Percentiles rank a stretch among this genome's conserved stretches.
These are phyloP conservation scores for Solanum acaule DNA, from an alignment of 257 asterid genomes.

Conservation along the genomic window DNA sequence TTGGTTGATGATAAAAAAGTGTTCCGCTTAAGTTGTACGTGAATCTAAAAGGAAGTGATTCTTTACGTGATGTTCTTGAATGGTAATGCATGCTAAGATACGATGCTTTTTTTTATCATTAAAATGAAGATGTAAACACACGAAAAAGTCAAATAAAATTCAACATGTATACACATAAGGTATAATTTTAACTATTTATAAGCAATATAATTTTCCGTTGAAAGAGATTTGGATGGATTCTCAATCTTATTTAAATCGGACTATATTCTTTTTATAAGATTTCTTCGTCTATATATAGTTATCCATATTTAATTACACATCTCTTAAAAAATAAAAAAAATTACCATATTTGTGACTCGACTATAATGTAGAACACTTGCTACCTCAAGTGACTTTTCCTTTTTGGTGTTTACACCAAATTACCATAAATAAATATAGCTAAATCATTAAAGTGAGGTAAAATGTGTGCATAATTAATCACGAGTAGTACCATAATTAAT, in stretches of 20 bases:
- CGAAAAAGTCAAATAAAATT: too few species aligned
- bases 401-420: background rate
- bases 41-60: background rate
- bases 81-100: background rate
- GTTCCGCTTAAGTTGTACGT: background rate
- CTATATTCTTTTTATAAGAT: too few species aligned
- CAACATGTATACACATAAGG: too few species aligned
- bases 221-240: too few species aligned
- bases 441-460: background rate
- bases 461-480: background rate
- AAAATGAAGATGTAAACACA: background rate
- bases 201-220: accelerated
- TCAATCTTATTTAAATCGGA: too few species aligned
- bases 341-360: background rate
- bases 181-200: too few species aligned
- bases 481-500: background rate
- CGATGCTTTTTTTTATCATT: background rate
- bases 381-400: background rate
- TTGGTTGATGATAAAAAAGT: background rate
- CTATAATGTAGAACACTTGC: background rate
- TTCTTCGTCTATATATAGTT: too few species aligned
- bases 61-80: background rate
- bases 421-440: background rate
- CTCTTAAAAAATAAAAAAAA: background rate
- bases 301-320: background rate